Percentiles rank a stretch among this genome's conserved stretches.
These are phyloP conservation scores for Tuber indicum DNA, from an alignment of 495 filamentous ascomycete genomes.

Conservation along the genomic window DNA sequence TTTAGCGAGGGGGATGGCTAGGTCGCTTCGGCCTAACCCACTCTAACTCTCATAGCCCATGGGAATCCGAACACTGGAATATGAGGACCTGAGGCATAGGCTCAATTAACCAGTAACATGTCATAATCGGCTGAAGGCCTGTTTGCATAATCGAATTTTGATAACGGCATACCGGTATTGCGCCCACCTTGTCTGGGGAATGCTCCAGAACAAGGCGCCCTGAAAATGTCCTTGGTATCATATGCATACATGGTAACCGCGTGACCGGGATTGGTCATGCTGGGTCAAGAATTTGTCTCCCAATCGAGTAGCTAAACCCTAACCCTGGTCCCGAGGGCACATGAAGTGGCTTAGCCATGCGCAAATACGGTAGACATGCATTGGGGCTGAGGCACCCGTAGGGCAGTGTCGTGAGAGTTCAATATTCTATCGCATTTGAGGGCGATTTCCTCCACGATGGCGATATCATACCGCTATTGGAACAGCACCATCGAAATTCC, in stretches of 20 bases:
- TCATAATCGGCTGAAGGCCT: neutral
- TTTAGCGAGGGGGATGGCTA: neutral
- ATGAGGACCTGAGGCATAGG: neutral
- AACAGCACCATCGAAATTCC: neutral
- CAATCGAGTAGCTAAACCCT: neutral
- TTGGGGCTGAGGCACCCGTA: neutral
- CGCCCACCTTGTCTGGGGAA: neutral
- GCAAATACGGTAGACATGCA: neutral
- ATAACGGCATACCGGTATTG: neutral
- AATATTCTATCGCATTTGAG: neutral
- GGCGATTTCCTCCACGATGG: neutral
- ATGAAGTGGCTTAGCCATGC: neutral
- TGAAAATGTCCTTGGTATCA: neutral
- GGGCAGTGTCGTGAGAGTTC: neutral
- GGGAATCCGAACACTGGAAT: neutral
- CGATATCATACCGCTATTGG: neutral
- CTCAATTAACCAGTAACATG: neutral
- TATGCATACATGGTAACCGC: too few relatives aligned
- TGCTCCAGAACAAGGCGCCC: neutral
- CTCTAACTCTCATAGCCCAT: neutral
- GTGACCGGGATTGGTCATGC: neutral
- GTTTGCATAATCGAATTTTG: neutral
- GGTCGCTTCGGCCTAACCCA: neutral
- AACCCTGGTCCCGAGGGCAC: neutral
- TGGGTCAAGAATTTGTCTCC: neutral